Evolutionary conservation across 106 monocot genomes (phyloP).

Genomic region (Dioscorea alata): DNA sequence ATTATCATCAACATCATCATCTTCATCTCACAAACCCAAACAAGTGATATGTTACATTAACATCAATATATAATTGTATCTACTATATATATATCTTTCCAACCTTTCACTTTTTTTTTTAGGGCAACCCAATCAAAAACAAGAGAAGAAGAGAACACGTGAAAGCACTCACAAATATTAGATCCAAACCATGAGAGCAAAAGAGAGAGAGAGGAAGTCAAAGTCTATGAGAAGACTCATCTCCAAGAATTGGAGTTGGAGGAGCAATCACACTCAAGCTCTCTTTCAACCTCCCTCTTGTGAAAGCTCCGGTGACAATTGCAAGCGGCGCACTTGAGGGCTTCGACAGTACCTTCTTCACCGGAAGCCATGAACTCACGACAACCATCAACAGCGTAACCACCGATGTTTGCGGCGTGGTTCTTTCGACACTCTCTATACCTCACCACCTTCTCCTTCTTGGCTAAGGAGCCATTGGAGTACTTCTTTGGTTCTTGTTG

Average conservation of each 20-base stretch:
- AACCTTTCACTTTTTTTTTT: too few species aligned
- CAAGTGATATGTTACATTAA: too few species aligned
- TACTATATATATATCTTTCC: too few species aligned
- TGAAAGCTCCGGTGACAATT: constrained; percentile 90
- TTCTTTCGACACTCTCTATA: constrained; percentile 50
- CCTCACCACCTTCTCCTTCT: constrained; percentile 22
- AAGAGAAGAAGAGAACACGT: too few species aligned
- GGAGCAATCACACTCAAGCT: constrained; percentile 34
- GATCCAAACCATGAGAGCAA: too few species aligned
- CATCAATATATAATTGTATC: too few species aligned
- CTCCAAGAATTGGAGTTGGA: constrained; percentile 26
- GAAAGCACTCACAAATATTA: too few species aligned
- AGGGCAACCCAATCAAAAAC: too few species aligned
- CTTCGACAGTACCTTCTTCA: constrained; percentile 44
- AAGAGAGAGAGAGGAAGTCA: too few species aligned
- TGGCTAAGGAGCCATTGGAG: constrained; percentile 13
- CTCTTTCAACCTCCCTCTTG: constrained; percentile 43
- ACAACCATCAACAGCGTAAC: constrained; percentile 75
- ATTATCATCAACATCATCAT: too few species aligned
- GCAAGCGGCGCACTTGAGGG: constrained; percentile 77
- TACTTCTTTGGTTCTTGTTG: constrained; percentile 13
- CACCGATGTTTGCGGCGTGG: constrained; percentile 61
- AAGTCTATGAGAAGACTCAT: not conserved
- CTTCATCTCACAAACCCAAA: too few species aligned
- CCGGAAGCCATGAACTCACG: constrained; percentile 79